phyloP scores from a whole-genome alignment of 202 grass and related monocot species.

The Elaeis oleifera region DNA sequence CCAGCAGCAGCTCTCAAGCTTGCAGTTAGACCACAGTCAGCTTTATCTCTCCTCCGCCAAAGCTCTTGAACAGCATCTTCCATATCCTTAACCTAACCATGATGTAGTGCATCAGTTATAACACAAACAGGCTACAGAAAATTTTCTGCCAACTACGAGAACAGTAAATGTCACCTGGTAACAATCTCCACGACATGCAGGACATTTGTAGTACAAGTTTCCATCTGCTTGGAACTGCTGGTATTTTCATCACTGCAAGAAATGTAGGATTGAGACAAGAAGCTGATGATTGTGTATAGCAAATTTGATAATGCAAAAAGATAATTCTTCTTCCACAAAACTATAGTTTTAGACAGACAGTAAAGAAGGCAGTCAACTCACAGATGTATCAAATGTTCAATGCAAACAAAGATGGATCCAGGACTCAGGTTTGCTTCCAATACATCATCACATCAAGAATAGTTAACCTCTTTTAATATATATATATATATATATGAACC shows the following conservation, averaged over 20 bases:
- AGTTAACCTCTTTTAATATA: no score
- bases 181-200: slow-evolving; percentile 4
- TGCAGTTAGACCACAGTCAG: neutral
- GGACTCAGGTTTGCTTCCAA: no score
- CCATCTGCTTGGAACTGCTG: slow-evolving; percentile 11
- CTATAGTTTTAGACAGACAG: no score
- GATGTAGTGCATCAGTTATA: neutral
- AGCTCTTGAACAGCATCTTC: slow-evolving; percentile 8
- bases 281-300: neutral
- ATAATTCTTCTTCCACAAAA: no score
- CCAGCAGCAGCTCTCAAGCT: slow-evolving; percentile 9
- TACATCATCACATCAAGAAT: no score
- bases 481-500: no score
- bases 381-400: no score
- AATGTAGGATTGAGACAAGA: neutral
- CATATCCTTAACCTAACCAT: slow-evolving; percentile 4
- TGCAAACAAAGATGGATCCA: no score
- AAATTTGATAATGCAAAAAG: no score
- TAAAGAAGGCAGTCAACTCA: no score
- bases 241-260: slow-evolving; percentile 12
- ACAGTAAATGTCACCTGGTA: slow-evolving; percentile 1
- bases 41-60: slow-evolving; percentile 6
- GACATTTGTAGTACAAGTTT: slow-evolving; percentile 7
- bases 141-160: neutral
- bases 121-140: neutral